Percentiles rank a stretch among this genome's conserved stretches.
phyloP scores from a whole-genome alignment of 805 yeast genomes.

The Kregervanrija fluxuum region DNA sequence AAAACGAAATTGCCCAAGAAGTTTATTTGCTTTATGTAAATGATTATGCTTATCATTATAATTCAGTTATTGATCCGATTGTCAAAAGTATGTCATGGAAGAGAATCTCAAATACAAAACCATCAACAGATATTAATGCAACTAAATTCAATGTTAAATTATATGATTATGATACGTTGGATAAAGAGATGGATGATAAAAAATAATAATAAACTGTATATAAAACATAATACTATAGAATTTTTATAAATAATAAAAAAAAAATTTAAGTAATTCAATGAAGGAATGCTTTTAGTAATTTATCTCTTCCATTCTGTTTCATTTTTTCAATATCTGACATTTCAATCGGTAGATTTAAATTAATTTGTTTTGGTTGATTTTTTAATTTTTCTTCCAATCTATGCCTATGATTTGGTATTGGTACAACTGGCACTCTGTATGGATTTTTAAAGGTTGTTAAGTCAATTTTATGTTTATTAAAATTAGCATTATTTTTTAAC shows the following conservation, averaged over 20 bases:
- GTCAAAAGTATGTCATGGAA: too few species aligned
- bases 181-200: constrained; percentile 1
- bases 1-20: constrained; percentile 10
- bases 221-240: not conserved
- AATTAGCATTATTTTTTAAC: too few species aligned
- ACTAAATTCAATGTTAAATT: constrained; percentile 10
- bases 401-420: constrained; percentile 1
- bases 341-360: constrained; percentile 3
- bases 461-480: too few species aligned
- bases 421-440: not conserved
- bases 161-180: constrained; percentile 13
- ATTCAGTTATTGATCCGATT: too few species aligned
- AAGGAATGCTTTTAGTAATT: constrained; percentile 10
- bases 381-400: constrained; percentile 3
- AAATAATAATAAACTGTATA: not conserved
- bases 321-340: constrained; percentile 7
- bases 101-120: not conserved
- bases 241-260: not conserved
- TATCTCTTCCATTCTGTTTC: constrained; percentile 10
- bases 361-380: constrained; percentile 2
- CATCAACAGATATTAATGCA: constrained; percentile 2
- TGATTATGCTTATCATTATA: too few species aligned
- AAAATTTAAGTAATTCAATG: not conserved
- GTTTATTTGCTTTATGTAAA: constrained; percentile 1
- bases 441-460: not conserved